A percentile compares a stretch with the other conserved stretches of the same genome.
phyloP scores from a whole-genome alignment of 768 basidiomycete species.

The Pulveroboletus sp. region DNA sequence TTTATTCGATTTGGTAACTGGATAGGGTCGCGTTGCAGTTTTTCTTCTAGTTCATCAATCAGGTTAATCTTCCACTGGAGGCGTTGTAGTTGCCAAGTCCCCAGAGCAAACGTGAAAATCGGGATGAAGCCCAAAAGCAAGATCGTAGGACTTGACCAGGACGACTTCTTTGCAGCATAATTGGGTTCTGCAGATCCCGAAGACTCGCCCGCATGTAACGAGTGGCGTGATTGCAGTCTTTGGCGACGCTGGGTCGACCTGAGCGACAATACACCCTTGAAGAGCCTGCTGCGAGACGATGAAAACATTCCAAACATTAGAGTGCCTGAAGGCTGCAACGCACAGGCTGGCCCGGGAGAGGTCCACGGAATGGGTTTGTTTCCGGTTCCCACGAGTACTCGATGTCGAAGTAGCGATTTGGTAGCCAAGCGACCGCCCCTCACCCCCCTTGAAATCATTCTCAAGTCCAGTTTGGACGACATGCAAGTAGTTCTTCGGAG shows the following conservation, averaged over 20 bases:
- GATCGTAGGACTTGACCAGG: conserved; percentile 68
- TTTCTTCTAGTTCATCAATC: conserved; percentile 91
- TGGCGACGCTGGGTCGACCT: conserved; percentile 10
- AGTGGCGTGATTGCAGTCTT: conserved; percentile 6
- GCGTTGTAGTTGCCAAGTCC: conserved; percentile 91
- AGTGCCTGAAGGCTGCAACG: too few relatives aligned
- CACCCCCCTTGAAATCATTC: neutral
- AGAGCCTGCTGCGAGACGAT: conserved; percentile 10
- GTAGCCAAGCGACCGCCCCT: neutral
- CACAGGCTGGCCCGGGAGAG: too few relatives aligned
- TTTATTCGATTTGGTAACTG: conserved; percentile 80
- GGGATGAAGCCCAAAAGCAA: conserved; percentile 81
- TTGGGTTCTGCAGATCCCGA: conserved; percentile 33
- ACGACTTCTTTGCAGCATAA: conserved; percentile 56
- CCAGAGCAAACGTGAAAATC: conserved; percentile 83
- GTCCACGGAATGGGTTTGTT: neutral
- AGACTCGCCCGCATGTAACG: conserved; percentile 15
- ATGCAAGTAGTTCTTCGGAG: conserved; percentile 24
- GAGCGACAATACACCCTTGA: conserved; percentile 4
- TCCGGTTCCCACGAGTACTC: conserved; percentile 20
- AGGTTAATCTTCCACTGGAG: conserved; percentile 93
- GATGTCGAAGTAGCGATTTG: neutral
- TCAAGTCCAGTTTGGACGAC: conserved; percentile 1
- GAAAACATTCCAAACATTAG: conserved; percentile 16
- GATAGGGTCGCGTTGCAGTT: conserved; percentile 76